These are phyloP conservation scores for Bryoerythrophyllum caledonicum DNA, from an alignment of 225 moss, liverwort and hornwort species.

Conservation along the genomic window DNA sequence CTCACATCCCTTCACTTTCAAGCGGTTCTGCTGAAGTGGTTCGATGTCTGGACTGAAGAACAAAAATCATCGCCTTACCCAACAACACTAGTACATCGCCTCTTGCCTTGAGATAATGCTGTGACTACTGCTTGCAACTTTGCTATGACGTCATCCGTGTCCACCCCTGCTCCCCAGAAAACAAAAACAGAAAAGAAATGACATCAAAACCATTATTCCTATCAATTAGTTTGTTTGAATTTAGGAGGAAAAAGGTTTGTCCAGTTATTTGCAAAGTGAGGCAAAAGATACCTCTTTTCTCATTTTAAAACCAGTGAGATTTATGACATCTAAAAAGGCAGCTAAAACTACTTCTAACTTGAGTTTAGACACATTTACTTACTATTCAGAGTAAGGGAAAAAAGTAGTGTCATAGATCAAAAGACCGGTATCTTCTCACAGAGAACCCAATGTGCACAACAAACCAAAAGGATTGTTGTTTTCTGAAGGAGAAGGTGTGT, in stretches of 20 bases:
- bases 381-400: no score
- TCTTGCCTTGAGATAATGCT: slow-evolving; percentile 37
- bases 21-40: background rate
- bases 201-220: no score
- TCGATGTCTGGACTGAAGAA: background rate
- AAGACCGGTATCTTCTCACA: no score
- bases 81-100: slow-evolving; percentile 4
- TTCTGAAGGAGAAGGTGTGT: no score
- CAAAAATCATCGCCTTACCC: slow-evolving; percentile 8
- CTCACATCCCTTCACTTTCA: slow-evolving; percentile 9
- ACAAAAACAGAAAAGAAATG: background rate
- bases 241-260: background rate
- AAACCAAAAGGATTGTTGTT: background rate
- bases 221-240: no score
- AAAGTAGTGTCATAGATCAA: no score
- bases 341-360: no score
- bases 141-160: slow-evolving; percentile 51
- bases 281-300: no score
- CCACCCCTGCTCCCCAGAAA: slow-evolving; percentile 37
- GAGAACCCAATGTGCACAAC: no score
- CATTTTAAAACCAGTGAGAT: no score
- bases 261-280: background rate
- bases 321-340: no score
- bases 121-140: slow-evolving; percentile 45
- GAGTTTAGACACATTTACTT: no score